Percentiles rank a stretch among this genome's conserved stretches.
phyloP scores from a whole-genome alignment of 495 filamentous ascomycete species.

The Endocarpon pusillum region DNA sequence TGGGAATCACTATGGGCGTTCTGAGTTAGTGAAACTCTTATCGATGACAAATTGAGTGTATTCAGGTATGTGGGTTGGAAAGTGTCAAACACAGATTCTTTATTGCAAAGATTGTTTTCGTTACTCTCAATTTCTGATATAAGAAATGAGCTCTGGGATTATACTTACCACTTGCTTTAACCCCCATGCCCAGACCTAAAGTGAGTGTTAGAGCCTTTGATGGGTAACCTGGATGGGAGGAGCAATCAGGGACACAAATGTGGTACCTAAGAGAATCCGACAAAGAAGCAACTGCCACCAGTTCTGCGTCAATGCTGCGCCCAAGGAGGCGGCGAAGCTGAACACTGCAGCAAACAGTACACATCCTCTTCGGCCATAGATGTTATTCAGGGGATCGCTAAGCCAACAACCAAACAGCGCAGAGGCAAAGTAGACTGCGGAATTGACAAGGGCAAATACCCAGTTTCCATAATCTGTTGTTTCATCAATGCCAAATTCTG shows the following conservation, averaged over 20 bases:
- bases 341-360: constrained; percentile 53
- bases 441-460: constrained; percentile 8
- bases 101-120: too few relatives aligned
- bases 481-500: background rate
- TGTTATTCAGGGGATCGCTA: constrained; percentile 52
- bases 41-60: too few relatives aligned
- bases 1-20: too few relatives aligned
- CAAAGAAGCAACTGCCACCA: constrained; percentile 46
- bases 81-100: too few relatives aligned
- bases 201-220: too few relatives aligned
- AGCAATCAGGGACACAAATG: too few relatives aligned
- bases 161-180: too few relatives aligned
- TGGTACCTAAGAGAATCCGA: constrained; percentile 49
- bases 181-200: constrained; percentile 43
- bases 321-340: constrained; percentile 42
- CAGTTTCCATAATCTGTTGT: background rate
- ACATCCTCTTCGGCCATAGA: constrained; percentile 45
- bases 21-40: too few relatives aligned
- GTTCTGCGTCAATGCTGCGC: constrained; percentile 42
- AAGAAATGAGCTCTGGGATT: too few relatives aligned
- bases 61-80: too few relatives aligned
- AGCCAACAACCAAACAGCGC: constrained; percentile 30
- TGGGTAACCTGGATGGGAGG: too few relatives aligned
- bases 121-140: too few relatives aligned
- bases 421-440: constrained; percentile 7